Evolutionary conservation across 73 alveolate species (phyloP), one percentile per base, ranked within the genome.

Genomic region (Stentor roeselii): DNA sequence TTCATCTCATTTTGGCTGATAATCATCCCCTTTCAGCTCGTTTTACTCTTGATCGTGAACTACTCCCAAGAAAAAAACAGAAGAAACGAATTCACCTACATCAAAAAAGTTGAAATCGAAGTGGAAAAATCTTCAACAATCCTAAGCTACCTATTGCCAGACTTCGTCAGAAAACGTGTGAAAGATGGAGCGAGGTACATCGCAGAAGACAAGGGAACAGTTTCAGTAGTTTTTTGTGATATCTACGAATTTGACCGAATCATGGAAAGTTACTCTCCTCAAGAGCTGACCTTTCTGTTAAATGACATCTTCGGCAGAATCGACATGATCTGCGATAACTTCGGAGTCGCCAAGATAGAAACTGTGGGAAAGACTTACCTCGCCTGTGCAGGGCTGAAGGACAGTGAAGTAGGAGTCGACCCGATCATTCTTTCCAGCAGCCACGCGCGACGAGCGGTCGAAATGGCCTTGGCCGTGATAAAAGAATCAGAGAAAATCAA

Each of bases 311-410:
- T 85, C 83, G 90, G 88, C 67, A 87, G 90, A 3, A 92, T 94
- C 58, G 98, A 94, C 82, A 85, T 88, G 86, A 76, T 90, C 32
- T 86, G 96, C 61, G 90, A 89, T 36, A 27, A 76, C 14, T 89
- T 84, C 59, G 82, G 87, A 39, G 90, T 88, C 1, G 36, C 82
- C n/a, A 88, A 88, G 37, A 94, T 94, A 35, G 98, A 94, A 83
- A 94, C 98, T 2, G 97, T 94, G 2, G 98, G 98, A 3, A 89
- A 90, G 59, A 89, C 96, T 0, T 94, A 94, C 82, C 86, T 94
- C 92, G 94, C 95, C 6, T 93, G 96, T 11, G 96, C 97, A 38
- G 98, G 98, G 30, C 89, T 94, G 3, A 86, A 88, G 60, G 90
- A 86, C n/a, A 60, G 82, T 39, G 98, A 94, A 84, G 83, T 50